Evolutionary conservation across 768 basidiomycete genomes (phyloP).

Genomic region (Lentinula sp.): DNA sequence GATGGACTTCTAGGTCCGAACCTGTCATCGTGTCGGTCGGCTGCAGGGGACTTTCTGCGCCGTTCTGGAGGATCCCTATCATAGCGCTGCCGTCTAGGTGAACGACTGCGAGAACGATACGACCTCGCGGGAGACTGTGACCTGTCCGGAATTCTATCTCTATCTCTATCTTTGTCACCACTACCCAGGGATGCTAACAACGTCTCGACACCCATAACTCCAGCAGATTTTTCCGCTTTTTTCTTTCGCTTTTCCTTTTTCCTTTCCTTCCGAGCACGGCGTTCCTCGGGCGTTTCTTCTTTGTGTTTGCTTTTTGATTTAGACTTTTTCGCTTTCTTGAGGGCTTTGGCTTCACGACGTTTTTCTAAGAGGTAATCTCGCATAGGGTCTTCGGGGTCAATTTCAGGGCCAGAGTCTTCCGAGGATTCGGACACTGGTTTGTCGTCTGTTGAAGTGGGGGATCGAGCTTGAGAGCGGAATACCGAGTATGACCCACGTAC

Average conservation of each 20-base stretch:
- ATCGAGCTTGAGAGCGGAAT: neutral
- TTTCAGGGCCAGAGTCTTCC: slow-evolving; percentile 53
- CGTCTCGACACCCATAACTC: slow-evolving; percentile 61
- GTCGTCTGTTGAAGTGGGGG: slow-evolving; percentile 31
- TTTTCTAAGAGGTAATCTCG: slow-evolving; percentile 82
- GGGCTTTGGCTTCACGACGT: slow-evolving; percentile 62
- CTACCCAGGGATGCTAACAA: slow-evolving; percentile 47
- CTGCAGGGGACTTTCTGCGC: neutral
- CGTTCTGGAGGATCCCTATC: slow-evolving; percentile 4
- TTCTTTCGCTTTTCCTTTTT: slow-evolving; percentile 64
- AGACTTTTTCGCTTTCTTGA: slow-evolving; percentile 50
- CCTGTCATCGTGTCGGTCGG: neutral
- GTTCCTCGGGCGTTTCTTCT: slow-evolving; percentile 77
- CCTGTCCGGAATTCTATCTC: slow-evolving; percentile 1
- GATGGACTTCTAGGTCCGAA: neutral
- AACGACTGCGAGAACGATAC: slow-evolving; percentile 11
- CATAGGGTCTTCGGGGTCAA: slow-evolving; percentile 99
- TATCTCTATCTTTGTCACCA: slow-evolving; percentile 9
- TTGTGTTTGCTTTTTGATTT: slow-evolving; percentile 61
- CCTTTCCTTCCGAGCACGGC: slow-evolving; percentile 64
- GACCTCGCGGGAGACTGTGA: slow-evolving; percentile 3
- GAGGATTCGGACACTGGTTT: slow-evolving; percentile 60
- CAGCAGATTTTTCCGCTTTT: slow-evolving; percentile 53
- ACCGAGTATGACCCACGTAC: slow-evolving; percentile 27
- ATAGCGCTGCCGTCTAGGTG: slow-evolving; percentile 16